Evolutionary conservation across 495 filamentous ascomycete species (phyloP).

Genomic region (Penicillium egyptiacum): DNA sequence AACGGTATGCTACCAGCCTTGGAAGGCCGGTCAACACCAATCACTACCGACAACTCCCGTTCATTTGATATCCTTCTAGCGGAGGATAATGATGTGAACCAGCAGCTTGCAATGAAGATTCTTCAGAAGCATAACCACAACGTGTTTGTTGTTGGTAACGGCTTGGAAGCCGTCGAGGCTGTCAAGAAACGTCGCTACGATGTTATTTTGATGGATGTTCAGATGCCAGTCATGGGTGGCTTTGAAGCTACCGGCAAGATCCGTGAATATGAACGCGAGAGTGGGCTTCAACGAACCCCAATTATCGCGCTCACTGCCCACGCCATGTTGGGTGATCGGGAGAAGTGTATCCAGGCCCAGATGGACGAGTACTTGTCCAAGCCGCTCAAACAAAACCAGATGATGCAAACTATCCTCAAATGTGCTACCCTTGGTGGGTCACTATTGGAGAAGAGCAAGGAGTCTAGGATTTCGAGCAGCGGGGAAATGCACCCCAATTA

Average conservation of each 20-base stretch:
- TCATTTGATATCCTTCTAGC: conserved; percentile 96
- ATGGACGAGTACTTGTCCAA: conserved; percentile 99
- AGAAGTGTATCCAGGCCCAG: conserved; percentile 96
- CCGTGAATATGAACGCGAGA: conserved; percentile 84
- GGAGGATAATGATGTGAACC: conserved; percentile 98
- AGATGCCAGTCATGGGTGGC: conserved; percentile 99
- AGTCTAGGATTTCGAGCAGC: conserved; percentile 55
- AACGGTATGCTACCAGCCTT: conserved; percentile 98
- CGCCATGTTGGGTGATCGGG: conserved; percentile 97
- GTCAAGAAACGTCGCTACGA: conserved; percentile 90
- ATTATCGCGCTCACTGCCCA: conserved; percentile 98
- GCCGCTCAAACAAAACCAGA: conserved; percentile 94
- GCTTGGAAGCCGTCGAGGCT: conserved; percentile 84
- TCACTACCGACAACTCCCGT: conserved; percentile 87
- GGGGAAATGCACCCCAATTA: conserved; percentile 50
- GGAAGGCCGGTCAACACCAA: conserved; percentile 89
- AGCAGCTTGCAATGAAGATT: conserved; percentile 94
- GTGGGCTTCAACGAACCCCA: conserved; percentile 74
- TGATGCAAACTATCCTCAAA: conserved; percentile 98
- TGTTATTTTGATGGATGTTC: conserved; percentile 98
- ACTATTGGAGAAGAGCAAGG: conserved; percentile 71
- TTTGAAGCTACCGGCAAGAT: conserved; percentile 98
- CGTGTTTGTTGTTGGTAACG: conserved; percentile 94
- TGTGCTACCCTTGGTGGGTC: conserved; percentile 89
- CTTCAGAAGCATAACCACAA: conserved; percentile 97